Evolutionary conservation across 345 rosid genomes (phyloP).

Genomic region (Trapa bicornis): DNA sequence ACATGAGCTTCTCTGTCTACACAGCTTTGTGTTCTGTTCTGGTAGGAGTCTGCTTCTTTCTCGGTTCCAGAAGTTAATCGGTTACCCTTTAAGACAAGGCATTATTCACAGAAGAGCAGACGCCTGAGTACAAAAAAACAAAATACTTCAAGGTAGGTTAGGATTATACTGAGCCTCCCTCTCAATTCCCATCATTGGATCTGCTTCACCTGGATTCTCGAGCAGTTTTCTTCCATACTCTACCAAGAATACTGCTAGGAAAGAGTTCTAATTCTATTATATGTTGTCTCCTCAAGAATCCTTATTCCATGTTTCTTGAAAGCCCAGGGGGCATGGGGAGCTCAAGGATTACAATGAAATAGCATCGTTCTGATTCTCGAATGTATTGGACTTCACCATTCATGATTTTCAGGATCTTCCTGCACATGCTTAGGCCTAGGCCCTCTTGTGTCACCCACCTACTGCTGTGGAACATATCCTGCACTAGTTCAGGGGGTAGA

Average conservation of each 20-base stretch:
- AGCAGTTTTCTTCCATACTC: neutral
- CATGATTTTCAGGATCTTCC: conserved; percentile 83
- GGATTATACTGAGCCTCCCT: neutral
- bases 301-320: neutral
- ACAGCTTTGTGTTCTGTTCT: neutral
- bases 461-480: conserved; percentile 84
- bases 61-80: neutral
- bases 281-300: neutral
- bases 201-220: neutral
- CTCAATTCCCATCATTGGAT: neutral
- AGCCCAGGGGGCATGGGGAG: conserved; percentile 42
- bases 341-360: conserved; percentile 58
- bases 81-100: neutral
- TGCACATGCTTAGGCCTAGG: conserved; percentile 82
- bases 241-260: neutral
- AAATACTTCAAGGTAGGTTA: neutral
- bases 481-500: conserved; percentile 74
- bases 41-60: neutral
- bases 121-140: neutral
- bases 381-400: conserved; percentile 85
- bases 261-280: neutral
- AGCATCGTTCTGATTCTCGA: conserved; percentile 65
- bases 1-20: neutral
- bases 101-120: neutral
- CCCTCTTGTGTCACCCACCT: conserved; percentile 80